These are phyloP conservation scores for Penicillium goetzii DNA, from an alignment of 495 filamentous ascomycete species.

Conservation along the genomic window DNA sequence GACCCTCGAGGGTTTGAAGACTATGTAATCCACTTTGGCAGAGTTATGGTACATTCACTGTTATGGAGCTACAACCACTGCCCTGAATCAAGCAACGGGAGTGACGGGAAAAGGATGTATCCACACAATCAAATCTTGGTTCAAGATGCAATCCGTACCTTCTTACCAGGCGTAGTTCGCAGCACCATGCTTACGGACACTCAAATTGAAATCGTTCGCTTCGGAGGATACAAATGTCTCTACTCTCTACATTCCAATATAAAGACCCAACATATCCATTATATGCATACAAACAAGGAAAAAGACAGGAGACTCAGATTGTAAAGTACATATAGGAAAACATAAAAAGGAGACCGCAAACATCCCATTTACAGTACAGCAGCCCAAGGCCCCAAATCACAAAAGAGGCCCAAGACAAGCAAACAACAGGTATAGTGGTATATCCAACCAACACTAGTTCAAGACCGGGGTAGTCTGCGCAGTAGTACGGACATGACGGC, in stretches of 20 bases:
- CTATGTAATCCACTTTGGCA: not conserved
- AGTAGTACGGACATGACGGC: slow-evolving; percentile 52
- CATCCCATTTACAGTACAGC: slow-evolving; percentile 35
- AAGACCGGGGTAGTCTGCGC: slow-evolving; percentile 26
- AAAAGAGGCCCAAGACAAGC: not conserved
- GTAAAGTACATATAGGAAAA: slow-evolving; percentile 41
- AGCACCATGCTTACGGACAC: not conserved
- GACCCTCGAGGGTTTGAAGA: not conserved
- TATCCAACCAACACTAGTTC: slow-evolving; percentile 13
- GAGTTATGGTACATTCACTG: not conserved
- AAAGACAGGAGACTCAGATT: slow-evolving; percentile 25
- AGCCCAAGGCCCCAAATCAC: slow-evolving; percentile 2
- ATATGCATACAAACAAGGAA: slow-evolving; percentile 45
- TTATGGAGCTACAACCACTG: not conserved
- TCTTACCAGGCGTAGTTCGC: not conserved
- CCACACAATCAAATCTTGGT: not conserved
- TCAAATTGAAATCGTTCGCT: not conserved
- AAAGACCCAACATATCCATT: slow-evolving; percentile 33
- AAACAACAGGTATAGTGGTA: slow-evolving; percentile 18
- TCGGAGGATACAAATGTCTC: not conserved
- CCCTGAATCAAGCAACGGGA: too few relatives aligned
- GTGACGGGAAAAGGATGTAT: not conserved
- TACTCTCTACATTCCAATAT: not conserved
- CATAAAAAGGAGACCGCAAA: slow-evolving; percentile 19
- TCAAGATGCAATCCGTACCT: not conserved